These are phyloP conservation scores for Sporothrix humicola DNA, from an alignment of 2,329 filamentous ascomycete genomes.

Conservation along the genomic window DNA sequence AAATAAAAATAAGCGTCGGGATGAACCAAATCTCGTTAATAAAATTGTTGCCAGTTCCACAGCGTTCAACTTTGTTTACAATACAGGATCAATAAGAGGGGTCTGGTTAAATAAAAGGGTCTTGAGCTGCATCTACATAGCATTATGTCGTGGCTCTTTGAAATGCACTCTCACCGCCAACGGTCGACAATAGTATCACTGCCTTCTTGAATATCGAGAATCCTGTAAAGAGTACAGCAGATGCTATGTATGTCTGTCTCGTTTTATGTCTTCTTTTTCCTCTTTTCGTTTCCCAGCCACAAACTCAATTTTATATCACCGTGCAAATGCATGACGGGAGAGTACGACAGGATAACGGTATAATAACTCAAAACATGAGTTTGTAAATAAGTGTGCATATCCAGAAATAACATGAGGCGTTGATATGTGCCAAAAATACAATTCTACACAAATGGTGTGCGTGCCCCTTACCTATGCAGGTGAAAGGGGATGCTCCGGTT, in stretches of 20 bases:
- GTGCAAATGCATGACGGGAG: background rate
- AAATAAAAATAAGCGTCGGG: background rate
- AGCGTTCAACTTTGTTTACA: background rate
- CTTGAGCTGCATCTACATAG: background rate
- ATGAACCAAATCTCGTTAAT: background rate
- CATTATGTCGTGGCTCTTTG: background rate
- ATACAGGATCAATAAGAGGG: background rate
- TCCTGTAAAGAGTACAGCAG: background rate
- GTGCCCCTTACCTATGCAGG: conserved; percentile 7
- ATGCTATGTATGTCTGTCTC: background rate
- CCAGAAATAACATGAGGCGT: background rate
- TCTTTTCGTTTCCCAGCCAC: background rate
- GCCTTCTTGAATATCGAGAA: background rate
- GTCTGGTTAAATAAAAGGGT: background rate
- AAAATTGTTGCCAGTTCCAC: background rate
- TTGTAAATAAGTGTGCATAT: background rate
- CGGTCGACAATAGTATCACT: background rate
- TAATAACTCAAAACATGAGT: no score
- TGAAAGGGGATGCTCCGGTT: background rate
- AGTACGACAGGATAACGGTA: background rate
- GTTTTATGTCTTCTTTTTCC: background rate
- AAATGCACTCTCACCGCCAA: background rate
- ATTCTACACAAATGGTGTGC: background rate
- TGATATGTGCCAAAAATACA: background rate
- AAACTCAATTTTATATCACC: background rate